Conservation (phyloP, 1,139 yeast species). For the Wickerhamomyces sp. region DNA sequence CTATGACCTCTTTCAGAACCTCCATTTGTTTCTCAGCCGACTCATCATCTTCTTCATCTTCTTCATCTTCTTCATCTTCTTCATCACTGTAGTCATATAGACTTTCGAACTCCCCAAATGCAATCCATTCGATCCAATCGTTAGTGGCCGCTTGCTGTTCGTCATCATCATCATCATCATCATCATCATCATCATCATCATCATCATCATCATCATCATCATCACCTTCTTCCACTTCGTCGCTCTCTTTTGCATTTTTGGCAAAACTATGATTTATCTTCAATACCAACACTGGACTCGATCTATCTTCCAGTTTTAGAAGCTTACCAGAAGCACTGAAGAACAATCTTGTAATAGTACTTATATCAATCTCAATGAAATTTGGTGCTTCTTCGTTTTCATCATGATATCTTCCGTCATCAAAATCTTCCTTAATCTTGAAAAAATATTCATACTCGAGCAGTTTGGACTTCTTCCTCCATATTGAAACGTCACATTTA, state of each 20-base stretch:
- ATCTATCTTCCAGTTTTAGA: constrained; percentile 58
- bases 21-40: not conserved
- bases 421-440: constrained; percentile 51
- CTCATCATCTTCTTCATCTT: constrained; percentile 2
- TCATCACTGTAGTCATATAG: constrained; percentile 16
- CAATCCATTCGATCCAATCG: constrained; percentile 26
- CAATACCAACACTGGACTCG: constrained; percentile 64
- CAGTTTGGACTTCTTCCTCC: constrained; percentile 24
- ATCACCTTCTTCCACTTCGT: constrained; percentile 19
- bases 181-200: constrained; percentile 22
- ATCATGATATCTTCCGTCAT: constrained; percentile 75
- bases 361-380: constrained; percentile 34
- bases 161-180: constrained; percentile 26
- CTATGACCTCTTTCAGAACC: not conserved
- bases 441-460: constrained; percentile 40
- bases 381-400: constrained; percentile 38
- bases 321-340: constrained; percentile 72
- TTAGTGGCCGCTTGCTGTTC: constrained; percentile 7
- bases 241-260: constrained; percentile 15
- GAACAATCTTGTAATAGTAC: constrained; percentile 48
- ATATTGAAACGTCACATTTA: constrained; percentile 43
- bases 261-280: constrained; percentile 37
- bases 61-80: constrained; percentile 7
- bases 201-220: constrained; percentile 26
- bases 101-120: constrained; percentile 29